Conservation (phyloP, 192 early-diverging fungal genomes). For the Entomortierella beljakovae region DNA sequence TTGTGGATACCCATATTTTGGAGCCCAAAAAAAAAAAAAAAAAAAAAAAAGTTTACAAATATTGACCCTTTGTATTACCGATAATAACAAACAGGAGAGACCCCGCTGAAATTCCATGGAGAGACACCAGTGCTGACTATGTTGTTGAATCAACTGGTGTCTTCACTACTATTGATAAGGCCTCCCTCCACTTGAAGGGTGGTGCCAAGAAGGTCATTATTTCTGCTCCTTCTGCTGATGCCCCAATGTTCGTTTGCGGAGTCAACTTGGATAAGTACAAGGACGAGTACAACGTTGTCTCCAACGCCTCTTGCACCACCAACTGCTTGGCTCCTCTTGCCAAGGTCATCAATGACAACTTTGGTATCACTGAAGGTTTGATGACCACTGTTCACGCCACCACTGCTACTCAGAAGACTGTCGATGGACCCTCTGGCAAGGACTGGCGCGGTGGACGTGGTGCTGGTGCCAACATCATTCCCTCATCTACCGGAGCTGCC, state of each 20-base stretch:
- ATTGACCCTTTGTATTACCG: too few relatives aligned
- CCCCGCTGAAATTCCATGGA: constrained; percentile 94
- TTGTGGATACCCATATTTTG: too few relatives aligned
- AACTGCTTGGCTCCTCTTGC: constrained; percentile 98
- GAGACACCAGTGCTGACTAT: constrained; percentile 82
- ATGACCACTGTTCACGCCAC: constrained; percentile 99
- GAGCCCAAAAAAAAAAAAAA: neutral
- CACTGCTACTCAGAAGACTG: constrained; percentile 99
- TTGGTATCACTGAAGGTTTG: constrained; percentile 95
- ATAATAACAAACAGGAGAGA: too few relatives aligned
- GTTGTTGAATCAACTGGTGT: constrained; percentile 99
- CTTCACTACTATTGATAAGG: constrained; percentile 94
- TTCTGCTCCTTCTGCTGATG: constrained; percentile 95
- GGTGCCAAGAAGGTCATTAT: constrained; percentile 99
- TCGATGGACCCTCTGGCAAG: constrained; percentile 96
- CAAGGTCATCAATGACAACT: constrained; percentile 96
- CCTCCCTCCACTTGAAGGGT: constrained; percentile 85
- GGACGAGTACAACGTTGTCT: constrained; percentile 85
- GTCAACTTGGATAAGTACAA: constrained; percentile 98
- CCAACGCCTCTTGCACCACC: constrained; percentile 99
- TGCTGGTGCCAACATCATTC: constrained; percentile 96
- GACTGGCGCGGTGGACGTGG: constrained; percentile 99
- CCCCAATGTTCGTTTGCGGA: constrained; percentile 98
- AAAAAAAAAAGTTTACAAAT: neutral
- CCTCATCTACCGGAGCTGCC: constrained; percentile 97